These are phyloP conservation scores for Fusarium camptoceras DNA, from an alignment of 2,329 filamentous ascomycete genomes.

Conservation along the genomic window DNA sequence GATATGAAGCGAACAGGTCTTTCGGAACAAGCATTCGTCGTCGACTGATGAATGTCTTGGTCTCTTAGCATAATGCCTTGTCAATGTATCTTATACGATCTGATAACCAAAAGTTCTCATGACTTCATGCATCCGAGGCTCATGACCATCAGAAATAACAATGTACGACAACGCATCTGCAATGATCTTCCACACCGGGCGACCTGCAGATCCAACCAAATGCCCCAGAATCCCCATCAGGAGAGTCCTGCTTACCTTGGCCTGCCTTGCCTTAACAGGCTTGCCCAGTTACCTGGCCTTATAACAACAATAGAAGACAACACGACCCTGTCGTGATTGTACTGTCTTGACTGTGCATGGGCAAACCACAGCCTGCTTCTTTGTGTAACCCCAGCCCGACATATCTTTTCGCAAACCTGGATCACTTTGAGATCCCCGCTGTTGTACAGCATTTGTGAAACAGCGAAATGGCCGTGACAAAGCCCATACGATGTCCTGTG, in stretches of 20 bases:
- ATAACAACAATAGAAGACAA: conserved; percentile 2
- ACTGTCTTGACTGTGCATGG: neutral
- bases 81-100: neutral
- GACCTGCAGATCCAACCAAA: conserved; percentile 34
- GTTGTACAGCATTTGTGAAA: conserved; percentile 15
- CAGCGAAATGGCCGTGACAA: neutral
- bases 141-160: conserved; percentile 17
- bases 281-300: neutral
- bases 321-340: neutral
- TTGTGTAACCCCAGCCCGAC: conserved; percentile 20
- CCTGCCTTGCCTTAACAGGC: neutral
- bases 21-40: conserved; percentile 1
- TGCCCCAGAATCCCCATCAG: conserved; percentile 27
- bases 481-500: conserved; percentile 17
- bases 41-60: neutral
- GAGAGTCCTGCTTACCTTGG: conserved; percentile 23
- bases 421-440: conserved; percentile 15
- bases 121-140: neutral
- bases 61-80: neutral
- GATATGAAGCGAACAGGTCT: conserved; percentile 1
- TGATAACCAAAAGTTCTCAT: neutral
- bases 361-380: conserved; percentile 3
- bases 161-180: conserved; percentile 27
- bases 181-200: conserved; percentile 25
- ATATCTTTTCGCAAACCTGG: conserved; percentile 23